Evolutionary conservation across 2,329 filamentous ascomycete genomes (phyloP), one percentile per base, ranked within the genome.

Genomic region (Graphilbum sp.): DNA sequence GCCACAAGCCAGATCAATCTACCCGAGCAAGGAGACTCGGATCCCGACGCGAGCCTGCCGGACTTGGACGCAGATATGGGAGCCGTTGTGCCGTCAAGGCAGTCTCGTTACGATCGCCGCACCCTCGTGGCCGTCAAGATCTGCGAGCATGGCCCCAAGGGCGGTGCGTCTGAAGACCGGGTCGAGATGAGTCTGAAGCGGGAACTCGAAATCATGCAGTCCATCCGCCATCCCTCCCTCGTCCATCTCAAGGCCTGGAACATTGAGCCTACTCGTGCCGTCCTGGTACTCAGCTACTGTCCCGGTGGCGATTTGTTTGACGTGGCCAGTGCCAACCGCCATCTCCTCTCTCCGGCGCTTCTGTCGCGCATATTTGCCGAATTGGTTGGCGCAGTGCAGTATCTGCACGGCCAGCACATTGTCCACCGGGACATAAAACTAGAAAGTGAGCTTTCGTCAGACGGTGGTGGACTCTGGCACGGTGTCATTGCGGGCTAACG

Each of bases 371-470:
- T 96, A 40, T 95, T 95, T 56, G 70, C 87, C 13, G 90, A 98
- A 56, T 58, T 96, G 45, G 77, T 96, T 19, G 77, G 73, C 43
- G 90, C 88, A 0, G 79, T 93, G 27, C 72, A 69, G 41, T 95
- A 96, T 60, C 64, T 98, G 35, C 90, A 98, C 57, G 65, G 73
- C 38, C 67, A 82, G 49, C 78, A 74, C 47, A 94, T 98, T 53
- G 88, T 96, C 38, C 90, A 98, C 55, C 76, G 90, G 43, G 90
- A 98, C 57, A 92, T 98, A 58, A 98, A 98, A 61, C 76, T 98
- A 42, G 90, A 98, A 66, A 72, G 83, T 90, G 69, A 60, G 77
- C 66, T 10, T 18, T 36, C 17, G 37, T 9, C 29, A 31, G n/a
- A n/a, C n/a, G n/a, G n/a, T n/a, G n/a, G n/a, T n/a, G 15, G 27